Base-by-base conservation (phyloP, 2,329 filamentous ascomycete genomes). In the Chaetomiaceae sp. region DNA sequence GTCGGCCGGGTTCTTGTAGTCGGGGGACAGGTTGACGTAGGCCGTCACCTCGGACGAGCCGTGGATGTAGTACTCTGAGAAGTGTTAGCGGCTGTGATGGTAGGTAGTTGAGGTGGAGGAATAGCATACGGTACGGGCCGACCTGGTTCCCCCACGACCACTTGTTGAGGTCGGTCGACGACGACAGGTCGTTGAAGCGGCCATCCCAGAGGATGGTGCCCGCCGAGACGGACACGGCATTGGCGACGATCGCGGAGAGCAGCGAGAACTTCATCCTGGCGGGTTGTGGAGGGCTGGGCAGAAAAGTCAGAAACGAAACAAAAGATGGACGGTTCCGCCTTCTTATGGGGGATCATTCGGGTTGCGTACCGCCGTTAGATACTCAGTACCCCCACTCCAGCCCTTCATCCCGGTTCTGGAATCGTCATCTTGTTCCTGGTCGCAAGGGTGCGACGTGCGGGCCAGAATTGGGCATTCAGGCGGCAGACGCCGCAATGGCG, bases 131-230 rank as follows among this genome's bases (percentile, higher is more conserved):
- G 70, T 87, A 89, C 0, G 82, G 77, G 31, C 83, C 83, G 61
- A 86, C 81, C 69, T 85, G 79, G 68, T 82, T 86, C 14, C 75
- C 76, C 79, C 80, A 88, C 2, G 80, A 83, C 84, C 84, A 87
- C 36, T 79, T 76, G 61, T 76, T 72, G 25, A 87, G 73, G 64
- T 85, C 82, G 1, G 75, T 65, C 43, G 75, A 75, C 9, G 77
- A 72, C 7, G 71, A 70, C 57, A 83, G 69, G 56, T 81, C 77
- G 67, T 85, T 85, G 74, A 85, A 83, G 50, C 82, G 79, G 38
- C 84, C 84, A 66, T 87, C 83, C 83, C 83, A 87, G 51, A 68
- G 58, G 33, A 68, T 55, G 44, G 64, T 63, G 27, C 61, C 65
- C 17, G 58, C 59, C 14, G 59, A 60, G 29, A 53, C 61, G 22